Evolutionary conservation across 768 basidiomycete genomes (phyloP).

Genomic region (Sporobolomyces phaffii): DNA sequence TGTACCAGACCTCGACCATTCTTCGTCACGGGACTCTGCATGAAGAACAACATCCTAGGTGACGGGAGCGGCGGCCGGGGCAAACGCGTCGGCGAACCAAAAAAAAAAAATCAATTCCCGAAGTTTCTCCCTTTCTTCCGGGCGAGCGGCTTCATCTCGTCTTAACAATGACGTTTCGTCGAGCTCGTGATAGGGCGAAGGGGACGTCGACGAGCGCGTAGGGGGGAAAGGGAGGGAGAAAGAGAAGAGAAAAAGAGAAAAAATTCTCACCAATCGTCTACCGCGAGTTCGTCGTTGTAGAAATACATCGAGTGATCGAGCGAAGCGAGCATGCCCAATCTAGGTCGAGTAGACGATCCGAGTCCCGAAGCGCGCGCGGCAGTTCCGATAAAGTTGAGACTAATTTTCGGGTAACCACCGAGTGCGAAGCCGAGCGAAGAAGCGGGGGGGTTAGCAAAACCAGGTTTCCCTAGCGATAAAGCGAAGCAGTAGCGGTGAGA

Average conservation of each 20-base stretch:
- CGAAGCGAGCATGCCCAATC: slow-evolving; percentile 41
- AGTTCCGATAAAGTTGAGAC: slow-evolving; percentile 37
- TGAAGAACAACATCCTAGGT: slow-evolving; percentile 35
- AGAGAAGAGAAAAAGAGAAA: neutral
- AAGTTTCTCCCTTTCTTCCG: no score
- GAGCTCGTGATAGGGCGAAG: no score
- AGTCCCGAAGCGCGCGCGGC: slow-evolving; percentile 34
- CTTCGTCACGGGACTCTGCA: slow-evolving; percentile 32
- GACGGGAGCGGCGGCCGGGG: no score
- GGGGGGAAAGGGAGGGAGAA: no score
- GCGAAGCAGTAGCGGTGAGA: no score
- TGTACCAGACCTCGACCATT: slow-evolving; percentile 37
- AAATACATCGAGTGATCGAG: slow-evolving; percentile 41
- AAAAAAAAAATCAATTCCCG: no score
- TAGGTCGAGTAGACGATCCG: slow-evolving; percentile 18
- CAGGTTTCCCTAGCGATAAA: neutral
- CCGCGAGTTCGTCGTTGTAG: slow-evolving; percentile 35
- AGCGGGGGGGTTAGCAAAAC: neutral
- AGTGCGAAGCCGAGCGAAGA: no score
- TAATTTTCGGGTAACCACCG: no score
- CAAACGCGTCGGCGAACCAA: no score
- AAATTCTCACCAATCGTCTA: slow-evolving; percentile 32
- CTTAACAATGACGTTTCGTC: no score
- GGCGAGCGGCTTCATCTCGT: no score
- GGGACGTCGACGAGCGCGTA: no score